These are phyloP conservation scores for Endocarpon pusillum DNA, from an alignment of 495 filamentous ascomycete genomes.

Conservation along the genomic window DNA sequence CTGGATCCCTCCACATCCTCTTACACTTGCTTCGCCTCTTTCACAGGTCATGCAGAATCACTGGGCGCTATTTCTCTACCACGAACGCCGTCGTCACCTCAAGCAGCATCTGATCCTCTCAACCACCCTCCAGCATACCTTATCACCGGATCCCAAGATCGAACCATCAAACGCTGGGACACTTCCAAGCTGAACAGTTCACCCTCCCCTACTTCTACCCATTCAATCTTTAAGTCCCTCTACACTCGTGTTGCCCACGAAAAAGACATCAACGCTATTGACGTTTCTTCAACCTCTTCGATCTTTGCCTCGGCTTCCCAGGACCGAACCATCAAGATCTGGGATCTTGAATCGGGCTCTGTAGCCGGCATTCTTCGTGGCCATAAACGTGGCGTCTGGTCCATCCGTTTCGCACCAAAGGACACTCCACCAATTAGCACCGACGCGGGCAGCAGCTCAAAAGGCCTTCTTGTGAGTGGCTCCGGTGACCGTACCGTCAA, in stretches of 20 bases:
- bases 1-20: conserved; percentile 60
- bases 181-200: conserved; percentile 32
- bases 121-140: conserved; percentile 69
- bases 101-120: conserved; percentile 41
- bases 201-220: conserved; percentile 20
- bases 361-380: conserved; percentile 76
- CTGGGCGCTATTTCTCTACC: conserved; percentile 83
- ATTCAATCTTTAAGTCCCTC: conserved; percentile 33
- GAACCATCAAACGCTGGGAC: conserved; percentile 85
- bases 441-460: conserved; percentile 38
- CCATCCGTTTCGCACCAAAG: conserved; percentile 69
- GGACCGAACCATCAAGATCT: conserved; percentile 92
- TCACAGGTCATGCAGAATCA: conserved; percentile 87
- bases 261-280: conserved; percentile 95
- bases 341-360: conserved; percentile 76
- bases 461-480: conserved; percentile 69
- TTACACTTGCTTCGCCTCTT: conserved; percentile 61
- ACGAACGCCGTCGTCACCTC: conserved; percentile 41
- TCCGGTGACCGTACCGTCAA: conserved; percentile 92
- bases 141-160: conserved; percentile 83
- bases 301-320: conserved; percentile 92
- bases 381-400: conserved; percentile 89
- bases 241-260: conserved; percentile 92
- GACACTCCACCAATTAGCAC: conserved; percentile 58
- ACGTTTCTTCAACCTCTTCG: conserved; percentile 47